Conservation (phyloP, 1,284 basidiomycete genomes). For the Thecaphora thlaspeos region DNA sequence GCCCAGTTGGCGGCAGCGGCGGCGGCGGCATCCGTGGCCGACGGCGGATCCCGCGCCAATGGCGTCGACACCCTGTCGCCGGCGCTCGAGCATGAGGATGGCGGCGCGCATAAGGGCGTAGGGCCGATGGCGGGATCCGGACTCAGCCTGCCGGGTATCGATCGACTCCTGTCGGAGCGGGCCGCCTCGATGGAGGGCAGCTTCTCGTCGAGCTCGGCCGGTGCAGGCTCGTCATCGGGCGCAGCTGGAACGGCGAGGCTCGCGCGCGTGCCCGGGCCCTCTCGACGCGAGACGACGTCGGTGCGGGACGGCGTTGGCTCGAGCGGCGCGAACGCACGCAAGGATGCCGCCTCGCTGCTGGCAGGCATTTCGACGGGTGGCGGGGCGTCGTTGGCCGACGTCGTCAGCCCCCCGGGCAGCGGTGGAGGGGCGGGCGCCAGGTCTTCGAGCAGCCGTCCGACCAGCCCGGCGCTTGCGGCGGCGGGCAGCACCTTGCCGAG, state of each 20-base stretch:
- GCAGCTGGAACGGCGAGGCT: neutral
- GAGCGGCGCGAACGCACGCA: neutral
- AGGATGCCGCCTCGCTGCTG: neutral
- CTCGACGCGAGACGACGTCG: neutral
- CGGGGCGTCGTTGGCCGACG: neutral
- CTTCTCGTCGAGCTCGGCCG: neutral
- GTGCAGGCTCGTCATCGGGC: too few species aligned
- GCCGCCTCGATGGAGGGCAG: neutral
- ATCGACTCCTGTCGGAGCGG: slow-evolving; percentile 18
- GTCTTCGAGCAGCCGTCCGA: slow-evolving; percentile 7
- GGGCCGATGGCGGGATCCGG: slow-evolving; percentile 39
- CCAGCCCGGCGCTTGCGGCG: slow-evolving; percentile 18
- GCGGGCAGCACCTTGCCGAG: slow-evolving; percentile 14
- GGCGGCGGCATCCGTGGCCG: neutral
- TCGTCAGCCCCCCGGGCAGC: neutral
- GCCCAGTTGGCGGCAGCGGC: neutral
- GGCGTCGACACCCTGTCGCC: neutral
- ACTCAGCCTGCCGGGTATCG: slow-evolving; percentile 31
- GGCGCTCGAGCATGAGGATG: neutral
- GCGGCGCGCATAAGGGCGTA: slow-evolving; percentile 11
- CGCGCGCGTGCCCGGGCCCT: neutral
- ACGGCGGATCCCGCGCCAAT: slow-evolving; percentile 3
- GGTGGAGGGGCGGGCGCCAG: too few species aligned
- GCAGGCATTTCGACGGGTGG: neutral
- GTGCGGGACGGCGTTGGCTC: neutral